A percentile compares a stretch with the other conserved stretches of the same genome.
Evolutionary conservation across 2,329 filamentous ascomycete species (phyloP).

Genomic region (Pestalotiopsis sp.): DNA sequence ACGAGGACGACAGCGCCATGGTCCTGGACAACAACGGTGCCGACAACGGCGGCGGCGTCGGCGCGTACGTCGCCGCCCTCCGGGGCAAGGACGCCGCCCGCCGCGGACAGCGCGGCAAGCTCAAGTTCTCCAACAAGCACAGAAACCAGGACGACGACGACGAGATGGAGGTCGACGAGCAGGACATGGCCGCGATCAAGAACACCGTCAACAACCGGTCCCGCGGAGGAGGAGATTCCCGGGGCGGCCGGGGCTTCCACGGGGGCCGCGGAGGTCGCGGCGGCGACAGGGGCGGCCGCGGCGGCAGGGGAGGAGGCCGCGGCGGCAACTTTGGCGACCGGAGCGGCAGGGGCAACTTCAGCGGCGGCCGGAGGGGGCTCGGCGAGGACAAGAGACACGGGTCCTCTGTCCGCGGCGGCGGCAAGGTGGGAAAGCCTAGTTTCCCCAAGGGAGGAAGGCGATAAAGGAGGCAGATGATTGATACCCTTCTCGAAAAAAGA

Average conservation of each 20-base stretch:
- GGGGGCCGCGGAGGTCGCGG: constrained; percentile 29
- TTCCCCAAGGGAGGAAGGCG: constrained; percentile 28
- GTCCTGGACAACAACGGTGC: constrained; percentile 58
- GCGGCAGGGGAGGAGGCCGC: constrained; percentile 33
- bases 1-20: constrained; percentile 57
- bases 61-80: constrained; percentile 71
- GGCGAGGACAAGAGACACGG: constrained; percentile 53
- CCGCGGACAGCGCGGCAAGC: constrained; percentile 66
- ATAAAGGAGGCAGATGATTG: constrained; percentile 20
- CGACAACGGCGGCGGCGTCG: constrained; percentile 55
- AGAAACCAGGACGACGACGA: constrained; percentile 45
- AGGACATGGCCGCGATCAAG: constrained; percentile 52
- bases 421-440: constrained; percentile 43
- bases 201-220: constrained; percentile 42
- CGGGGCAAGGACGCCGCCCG: constrained; percentile 67
- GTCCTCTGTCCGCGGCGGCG: constrained; percentile 34
- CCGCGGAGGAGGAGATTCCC: constrained; percentile 12
- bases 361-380: constrained; percentile 49
- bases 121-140: constrained; percentile 72
- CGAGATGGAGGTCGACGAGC: constrained; percentile 49
- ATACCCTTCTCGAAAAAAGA: constrained; percentile 19
- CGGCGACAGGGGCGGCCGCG: constrained; percentile 24
- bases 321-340: constrained; percentile 32
- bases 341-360: constrained; percentile 49
- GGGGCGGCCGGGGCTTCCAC: constrained; percentile 29